These are phyloP conservation scores for Ophiosphaerella narmari DNA, from an alignment of 2,329 filamentous ascomycete species.

Conservation along the genomic window DNA sequence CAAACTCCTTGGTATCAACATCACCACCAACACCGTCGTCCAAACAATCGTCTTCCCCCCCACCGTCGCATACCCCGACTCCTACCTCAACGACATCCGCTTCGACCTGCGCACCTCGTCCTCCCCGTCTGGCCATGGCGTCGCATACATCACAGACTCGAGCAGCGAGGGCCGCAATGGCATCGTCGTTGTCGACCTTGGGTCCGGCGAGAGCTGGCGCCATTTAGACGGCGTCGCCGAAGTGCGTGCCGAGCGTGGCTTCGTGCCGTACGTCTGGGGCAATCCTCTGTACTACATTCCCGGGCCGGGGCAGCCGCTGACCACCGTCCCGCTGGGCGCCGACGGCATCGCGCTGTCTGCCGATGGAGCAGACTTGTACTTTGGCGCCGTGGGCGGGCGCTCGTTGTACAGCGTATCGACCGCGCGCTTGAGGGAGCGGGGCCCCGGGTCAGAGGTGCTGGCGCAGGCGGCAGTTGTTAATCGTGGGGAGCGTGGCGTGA, in stretches of 20 bases:
- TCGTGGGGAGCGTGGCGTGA: conserved; percentile 55
- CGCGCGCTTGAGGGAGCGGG: conserved; percentile 47
- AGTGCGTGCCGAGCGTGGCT: conserved; percentile 52
- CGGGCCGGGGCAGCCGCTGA: conserved; percentile 41
- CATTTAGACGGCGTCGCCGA: conserved; percentile 51
- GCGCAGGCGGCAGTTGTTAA: conserved; percentile 51
- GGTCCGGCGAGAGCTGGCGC: conserved; percentile 55
- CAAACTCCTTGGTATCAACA: conserved; percentile 56
- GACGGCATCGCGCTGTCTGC: conserved; percentile 59
- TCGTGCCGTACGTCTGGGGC: conserved; percentile 57
- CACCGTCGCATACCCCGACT: conserved; percentile 54
- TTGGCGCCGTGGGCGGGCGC: conserved; percentile 50
- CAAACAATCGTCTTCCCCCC: conserved; percentile 57
- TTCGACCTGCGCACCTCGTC: conserved; percentile 55
- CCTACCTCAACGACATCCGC: conserved; percentile 60
- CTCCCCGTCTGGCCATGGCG: conserved; percentile 50
- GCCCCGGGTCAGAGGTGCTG: conserved; percentile 48
- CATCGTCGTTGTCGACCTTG: conserved; percentile 57
- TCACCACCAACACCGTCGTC: conserved; percentile 53
- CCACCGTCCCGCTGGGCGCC: conserved; percentile 51
- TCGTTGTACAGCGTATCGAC: conserved; percentile 55
- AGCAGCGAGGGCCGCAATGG: conserved; percentile 54
- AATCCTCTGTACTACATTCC: conserved; percentile 51
- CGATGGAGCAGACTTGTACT: conserved; percentile 55
- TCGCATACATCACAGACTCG: conserved; percentile 61